Evolutionary conservation across 495 filamentous ascomycete genomes (phyloP).

Genomic region (Corynascus novoguineensis): DNA sequence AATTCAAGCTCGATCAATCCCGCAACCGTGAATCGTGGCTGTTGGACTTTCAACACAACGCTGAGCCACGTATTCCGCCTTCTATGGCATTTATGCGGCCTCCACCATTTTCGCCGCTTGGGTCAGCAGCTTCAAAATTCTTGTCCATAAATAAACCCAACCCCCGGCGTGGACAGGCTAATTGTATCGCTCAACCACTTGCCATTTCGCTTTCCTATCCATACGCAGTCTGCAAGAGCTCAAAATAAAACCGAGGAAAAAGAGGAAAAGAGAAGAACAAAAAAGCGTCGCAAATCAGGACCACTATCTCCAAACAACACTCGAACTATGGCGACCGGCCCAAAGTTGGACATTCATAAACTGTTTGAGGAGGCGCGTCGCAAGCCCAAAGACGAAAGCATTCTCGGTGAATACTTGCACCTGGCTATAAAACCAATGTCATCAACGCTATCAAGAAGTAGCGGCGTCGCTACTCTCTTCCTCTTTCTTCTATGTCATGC

Average conservation of each 20-base stretch:
- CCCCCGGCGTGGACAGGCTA: not conserved
- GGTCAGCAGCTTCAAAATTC: not conserved
- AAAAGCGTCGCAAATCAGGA: not conserved
- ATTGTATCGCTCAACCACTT: not conserved
- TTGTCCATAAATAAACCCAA: not conserved
- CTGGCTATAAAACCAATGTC: not conserved
- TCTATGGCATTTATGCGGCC: too few species aligned
- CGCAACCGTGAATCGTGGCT: too few species aligned
- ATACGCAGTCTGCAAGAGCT: not conserved
- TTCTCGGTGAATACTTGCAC: not conserved
- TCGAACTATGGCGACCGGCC: not conserved
- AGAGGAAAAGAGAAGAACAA: not conserved
- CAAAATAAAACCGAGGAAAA: too few species aligned
- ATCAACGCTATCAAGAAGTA: not conserved
- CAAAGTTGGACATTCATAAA: not conserved
- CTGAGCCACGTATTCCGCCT: too few species aligned
- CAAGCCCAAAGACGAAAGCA: not conserved
- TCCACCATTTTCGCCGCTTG: too few species aligned
- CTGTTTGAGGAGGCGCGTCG: not conserved
- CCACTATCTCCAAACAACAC: not conserved
- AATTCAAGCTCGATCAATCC: too few species aligned
- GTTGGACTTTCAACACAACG: too few species aligned
- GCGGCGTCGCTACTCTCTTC: not conserved
- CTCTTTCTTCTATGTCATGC: not conserved
- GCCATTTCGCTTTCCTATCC: not conserved